Base-by-base conservation (phyloP, 2,329 filamentous ascomycete genomes). In the Leptosphaerulina australis region DNA sequence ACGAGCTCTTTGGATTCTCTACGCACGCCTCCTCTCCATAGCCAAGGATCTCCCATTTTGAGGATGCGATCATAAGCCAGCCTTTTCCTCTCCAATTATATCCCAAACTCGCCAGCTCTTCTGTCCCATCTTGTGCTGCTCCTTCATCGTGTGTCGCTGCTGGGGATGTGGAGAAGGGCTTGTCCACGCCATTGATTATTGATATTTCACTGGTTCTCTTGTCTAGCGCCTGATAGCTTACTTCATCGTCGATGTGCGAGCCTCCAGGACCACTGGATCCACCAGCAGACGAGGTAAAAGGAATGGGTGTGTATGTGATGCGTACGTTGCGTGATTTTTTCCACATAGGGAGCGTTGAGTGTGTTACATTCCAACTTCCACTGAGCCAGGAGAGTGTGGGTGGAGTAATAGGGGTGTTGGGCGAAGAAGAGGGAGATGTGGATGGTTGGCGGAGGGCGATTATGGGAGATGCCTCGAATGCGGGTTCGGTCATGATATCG, bases 31-130 rank as follows among this genome's bases (percentile, higher is more conserved):
- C 73, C 66, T 87, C 81, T 4, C 90, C 90, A 79, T 84, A 92
- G 3, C 87, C 90, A 14, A 95, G 72, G 2, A 94, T 76, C 78
- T 96, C 89, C 91, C 91, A 96, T 66, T 90, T 85, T 35, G 83
- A 87, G 12, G 79, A 81, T 20, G 88, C 87, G 59, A 93, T 85
- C 68, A 81, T 82, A 54, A 96, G 73, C 82, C 81, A 83, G 7
- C 90, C 88, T 64, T 85, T 89, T 7, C 91, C 91, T 36, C 88
- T 79, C 91, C 91, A 96, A 62, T 87, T 59, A 44, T 71, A 75
- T 2, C 54, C 66, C 22, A 70, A 51, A 34, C 60, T 67, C 89
- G 64, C 61, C 12, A 62, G 35, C 5, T 53, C 70, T 66, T 43
- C 71, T 1, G 40, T 56, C 3, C 12, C 54, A 7, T 38, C 36